Evolutionary conservation across 371 early-diverging fungal species (phyloP).

Genomic region (Pancytospora epiphaga): DNA sequence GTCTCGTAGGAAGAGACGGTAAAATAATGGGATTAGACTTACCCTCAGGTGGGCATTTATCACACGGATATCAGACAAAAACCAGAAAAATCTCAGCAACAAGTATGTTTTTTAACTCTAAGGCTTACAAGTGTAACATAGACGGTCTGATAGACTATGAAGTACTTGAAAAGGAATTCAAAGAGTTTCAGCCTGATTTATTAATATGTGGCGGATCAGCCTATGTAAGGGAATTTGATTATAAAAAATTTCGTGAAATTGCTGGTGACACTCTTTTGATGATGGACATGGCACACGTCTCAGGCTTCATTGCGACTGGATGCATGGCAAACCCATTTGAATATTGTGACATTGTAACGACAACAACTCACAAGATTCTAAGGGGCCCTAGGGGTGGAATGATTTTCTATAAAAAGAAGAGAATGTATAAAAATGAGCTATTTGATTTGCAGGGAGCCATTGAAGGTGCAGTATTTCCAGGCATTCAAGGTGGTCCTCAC

Average conservation of each 20-base stretch:
- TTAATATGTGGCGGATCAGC: slow-evolving; percentile 93
- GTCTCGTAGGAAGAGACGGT: slow-evolving; percentile 87
- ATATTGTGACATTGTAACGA: slow-evolving; percentile 89
- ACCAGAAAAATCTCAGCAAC: slow-evolving; percentile 89
- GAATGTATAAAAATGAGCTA: slow-evolving; percentile 65
- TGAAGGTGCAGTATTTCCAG: slow-evolving; percentile 92
- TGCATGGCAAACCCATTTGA: slow-evolving; percentile 68
- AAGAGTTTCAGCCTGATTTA: slow-evolving; percentile 81
- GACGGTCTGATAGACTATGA: slow-evolving; percentile 83
- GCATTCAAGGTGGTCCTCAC: slow-evolving; percentile 96
- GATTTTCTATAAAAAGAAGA: slow-evolving; percentile 78
- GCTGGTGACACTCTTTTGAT: slow-evolving; percentile 74
- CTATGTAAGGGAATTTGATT: slow-evolving; percentile 87
- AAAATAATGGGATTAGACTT: slow-evolving; percentile 93
- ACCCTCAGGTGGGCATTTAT: slow-evolving; percentile 94
- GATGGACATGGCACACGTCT: slow-evolving; percentile 93
- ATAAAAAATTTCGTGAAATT: slow-evolving; percentile 59
- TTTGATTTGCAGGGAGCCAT: slow-evolving; percentile 79
- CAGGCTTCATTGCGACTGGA: slow-evolving; percentile 61
- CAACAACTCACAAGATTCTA: slow-evolving; percentile 93
- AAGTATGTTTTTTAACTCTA: slow-evolving; percentile 86
- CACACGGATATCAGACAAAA: slow-evolving; percentile 92
- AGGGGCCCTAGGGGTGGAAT: slow-evolving; percentile 94
- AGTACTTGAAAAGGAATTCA: slow-evolving; percentile 70
- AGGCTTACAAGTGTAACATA: slow-evolving; percentile 83